phyloP scores from a whole-genome alignment of 2,329 filamentous ascomycete genomes.

The Claviceps spartinae region DNA sequence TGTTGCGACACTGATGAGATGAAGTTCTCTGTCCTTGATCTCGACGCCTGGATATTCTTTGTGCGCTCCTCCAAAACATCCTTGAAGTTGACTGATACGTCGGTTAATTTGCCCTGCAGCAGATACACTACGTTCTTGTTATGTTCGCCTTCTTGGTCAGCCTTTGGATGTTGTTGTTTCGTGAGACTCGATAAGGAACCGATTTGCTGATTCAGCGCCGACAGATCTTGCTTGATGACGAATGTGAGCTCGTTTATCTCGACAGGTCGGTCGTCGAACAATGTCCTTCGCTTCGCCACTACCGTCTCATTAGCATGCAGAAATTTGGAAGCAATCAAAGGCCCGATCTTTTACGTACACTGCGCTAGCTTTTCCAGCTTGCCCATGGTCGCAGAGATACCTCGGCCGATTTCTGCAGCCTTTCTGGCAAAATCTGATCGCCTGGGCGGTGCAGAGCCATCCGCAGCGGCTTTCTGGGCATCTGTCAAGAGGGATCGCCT shows the following conservation, averaged over 20 bases:
- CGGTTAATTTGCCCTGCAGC: constrained; percentile 79
- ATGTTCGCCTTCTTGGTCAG: constrained; percentile 81
- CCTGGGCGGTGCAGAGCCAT: constrained; percentile 39
- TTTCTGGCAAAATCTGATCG: constrained; percentile 87
- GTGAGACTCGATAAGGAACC: constrained; percentile 67
- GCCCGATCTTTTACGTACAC: constrained; percentile 31
- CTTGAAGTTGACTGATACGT: constrained; percentile 92
- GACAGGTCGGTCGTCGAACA: constrained; percentile 92
- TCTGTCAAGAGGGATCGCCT: constrained; percentile 67
- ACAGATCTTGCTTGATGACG: constrained; percentile 94
- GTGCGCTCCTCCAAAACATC: constrained; percentile 92
- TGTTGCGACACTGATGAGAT: constrained; percentile 79
- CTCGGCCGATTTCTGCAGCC: constrained; percentile 82
- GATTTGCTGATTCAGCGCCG: constrained; percentile 73
- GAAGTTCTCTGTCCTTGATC: constrained; percentile 90
- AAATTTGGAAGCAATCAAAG: no score
- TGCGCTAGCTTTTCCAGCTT: constrained; percentile 91
- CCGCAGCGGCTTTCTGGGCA: constrained; percentile 52
- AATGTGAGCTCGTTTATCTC: constrained; percentile 96
- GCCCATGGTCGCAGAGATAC: constrained; percentile 83
- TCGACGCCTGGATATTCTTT: constrained; percentile 92
- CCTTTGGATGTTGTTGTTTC: constrained; percentile 58
- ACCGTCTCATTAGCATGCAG: constrained; percentile 1
- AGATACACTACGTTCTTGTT: constrained; percentile 95
- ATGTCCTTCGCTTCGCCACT: constrained; percentile 91